These are phyloP conservation scores for Tillandsia fasciculata DNA, from an alignment of 176 grass and related monocot genomes.

Conservation along the genomic window DNA sequence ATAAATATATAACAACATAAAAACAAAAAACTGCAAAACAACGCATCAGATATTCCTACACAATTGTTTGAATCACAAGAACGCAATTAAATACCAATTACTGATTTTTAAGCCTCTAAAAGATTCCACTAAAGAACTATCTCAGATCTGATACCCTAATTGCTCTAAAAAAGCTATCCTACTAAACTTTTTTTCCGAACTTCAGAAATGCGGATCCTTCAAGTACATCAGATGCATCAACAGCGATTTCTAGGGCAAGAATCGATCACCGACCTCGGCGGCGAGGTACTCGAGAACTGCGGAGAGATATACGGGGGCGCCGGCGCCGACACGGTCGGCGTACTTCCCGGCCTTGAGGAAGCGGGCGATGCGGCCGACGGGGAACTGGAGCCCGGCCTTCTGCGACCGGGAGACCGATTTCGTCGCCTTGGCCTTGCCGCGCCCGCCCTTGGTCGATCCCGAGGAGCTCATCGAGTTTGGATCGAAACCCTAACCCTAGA, in stretches of 20 bases:
- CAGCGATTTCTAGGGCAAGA: neutral
- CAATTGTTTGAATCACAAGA: too few species aligned
- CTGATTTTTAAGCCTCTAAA: too few species aligned
- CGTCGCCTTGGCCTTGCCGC: constrained; percentile 18
- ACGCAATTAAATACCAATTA: too few species aligned
- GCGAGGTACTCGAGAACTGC: constrained; percentile 87
- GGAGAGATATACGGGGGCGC: constrained; percentile 64
- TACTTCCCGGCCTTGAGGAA: constrained; percentile 82
- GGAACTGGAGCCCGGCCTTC: constrained; percentile 76
- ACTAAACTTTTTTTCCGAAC: too few species aligned
- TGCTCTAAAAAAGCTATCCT: too few species aligned
- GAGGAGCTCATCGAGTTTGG: constrained; percentile 1
- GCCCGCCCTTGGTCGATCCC: constrained; percentile 12
- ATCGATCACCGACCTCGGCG: constrained; percentile 32
- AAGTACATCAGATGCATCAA: too few species aligned
- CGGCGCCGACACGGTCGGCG: constrained; percentile 55
- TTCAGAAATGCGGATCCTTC: too few species aligned
- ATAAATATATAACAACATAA: too few species aligned
- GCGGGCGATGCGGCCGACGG: constrained; percentile 60
- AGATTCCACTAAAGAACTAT: too few species aligned
- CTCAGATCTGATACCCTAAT: too few species aligned
- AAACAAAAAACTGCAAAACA: too few species aligned
- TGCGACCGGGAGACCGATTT: constrained; percentile 15
- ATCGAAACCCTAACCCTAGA: constrained; percentile 14
- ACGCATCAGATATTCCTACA: too few species aligned